A percentile compares a stretch with the other conserved stretches of the same genome.
These are phyloP conservation scores for Avena eriantha DNA, from an alignment of 176 grass and related monocot species.

Conservation along the genomic window DNA sequence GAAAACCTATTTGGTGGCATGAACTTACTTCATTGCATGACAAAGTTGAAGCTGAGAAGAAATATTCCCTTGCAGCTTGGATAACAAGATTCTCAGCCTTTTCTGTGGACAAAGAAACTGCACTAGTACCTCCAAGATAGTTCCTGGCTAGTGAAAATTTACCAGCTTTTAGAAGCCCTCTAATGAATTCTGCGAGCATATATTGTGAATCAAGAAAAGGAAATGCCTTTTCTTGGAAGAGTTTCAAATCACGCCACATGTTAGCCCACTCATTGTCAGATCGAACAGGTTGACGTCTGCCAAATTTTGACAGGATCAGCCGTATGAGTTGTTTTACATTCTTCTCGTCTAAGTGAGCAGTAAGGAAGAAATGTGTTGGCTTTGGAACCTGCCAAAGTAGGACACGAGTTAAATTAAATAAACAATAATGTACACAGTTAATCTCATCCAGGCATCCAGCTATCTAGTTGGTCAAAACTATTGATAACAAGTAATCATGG, in stretches of 20 bases:
- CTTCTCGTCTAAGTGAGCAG: conserved; percentile 75
- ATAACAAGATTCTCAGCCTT: conserved; percentile 91
- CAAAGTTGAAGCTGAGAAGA: conserved; percentile 94
- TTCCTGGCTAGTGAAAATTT: conserved; percentile 98
- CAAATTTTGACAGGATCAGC: conserved; percentile 90
- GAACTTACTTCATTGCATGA: conserved; percentile 84
- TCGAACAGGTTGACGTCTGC: conserved; percentile 80
- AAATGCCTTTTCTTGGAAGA: conserved; percentile 96
- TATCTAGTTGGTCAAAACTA: conserved; percentile 23
- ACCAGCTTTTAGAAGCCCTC: conserved; percentile 92
- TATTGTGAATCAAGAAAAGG: conserved; percentile 95
- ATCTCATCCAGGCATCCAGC: conserved; percentile 39
- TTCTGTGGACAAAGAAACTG: conserved; percentile 65
- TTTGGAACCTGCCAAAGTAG: conserved; percentile 78
- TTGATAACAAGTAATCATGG: conserved; percentile 21
- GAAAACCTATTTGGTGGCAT: conserved; percentile 31
- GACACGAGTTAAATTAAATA: conserved; percentile 34
- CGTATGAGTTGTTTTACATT: conserved; percentile 94
- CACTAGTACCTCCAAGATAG: conserved; percentile 93
- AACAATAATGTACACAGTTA: not conserved
- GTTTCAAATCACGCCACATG: conserved; percentile 90
- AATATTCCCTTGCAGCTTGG: conserved; percentile 95
- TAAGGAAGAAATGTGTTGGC: conserved; percentile 75
- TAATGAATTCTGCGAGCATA: conserved; percentile 93
- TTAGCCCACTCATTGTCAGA: conserved; percentile 94